Evolutionary conservation across 352 stramenopile genomes (phyloP).

Genomic region (Phytophthora megakarya): DNA sequence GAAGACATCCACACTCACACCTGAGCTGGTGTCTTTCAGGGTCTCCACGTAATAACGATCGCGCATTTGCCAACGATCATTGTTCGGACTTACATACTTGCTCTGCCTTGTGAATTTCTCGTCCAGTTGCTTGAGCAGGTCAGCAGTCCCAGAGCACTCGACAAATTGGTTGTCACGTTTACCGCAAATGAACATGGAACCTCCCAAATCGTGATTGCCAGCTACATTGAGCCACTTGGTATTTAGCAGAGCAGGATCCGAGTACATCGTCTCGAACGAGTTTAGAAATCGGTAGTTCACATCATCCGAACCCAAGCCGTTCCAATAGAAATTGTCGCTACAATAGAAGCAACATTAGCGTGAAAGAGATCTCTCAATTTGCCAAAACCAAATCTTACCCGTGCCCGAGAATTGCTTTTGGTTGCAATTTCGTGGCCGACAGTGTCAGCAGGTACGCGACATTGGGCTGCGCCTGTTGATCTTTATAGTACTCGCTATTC

Average conservation of each 20-base stretch:
- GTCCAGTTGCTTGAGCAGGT: slow-evolving; percentile 70
- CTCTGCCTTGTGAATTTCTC: slow-evolving; percentile 67
- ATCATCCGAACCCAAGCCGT: slow-evolving; percentile 67
- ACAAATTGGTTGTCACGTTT: slow-evolving; percentile 68
- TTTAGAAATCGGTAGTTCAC: slow-evolving; percentile 67
- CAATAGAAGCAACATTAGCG: neutral
- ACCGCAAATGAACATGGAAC: slow-evolving; percentile 78
- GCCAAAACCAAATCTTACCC: slow-evolving; percentile 46
- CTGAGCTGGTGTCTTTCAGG: slow-evolving; percentile 31
- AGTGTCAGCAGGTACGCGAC: slow-evolving; percentile 62
- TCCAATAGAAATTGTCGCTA: slow-evolving; percentile 78
- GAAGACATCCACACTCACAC: slow-evolving; percentile 66
- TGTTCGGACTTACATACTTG: slow-evolving; percentile 65
- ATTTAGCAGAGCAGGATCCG: slow-evolving; percentile 44
- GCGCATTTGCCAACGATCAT: slow-evolving; percentile 71
- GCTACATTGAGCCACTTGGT: slow-evolving; percentile 77
- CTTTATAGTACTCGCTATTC: slow-evolving; percentile 71
- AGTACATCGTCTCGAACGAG: slow-evolving; percentile 73
- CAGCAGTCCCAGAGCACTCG: slow-evolving; percentile 56
- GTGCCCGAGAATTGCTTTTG: slow-evolving; percentile 63
- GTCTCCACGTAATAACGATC: slow-evolving; percentile 70
- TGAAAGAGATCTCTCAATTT: neutral
- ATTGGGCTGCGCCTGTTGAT: slow-evolving; percentile 71
- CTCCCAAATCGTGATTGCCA: slow-evolving; percentile 76
- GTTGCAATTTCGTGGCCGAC: slow-evolving; percentile 65